A percentile compares a stretch with the other conserved stretches of the same genome.
These are phyloP conservation scores for Tinospora cordifolia DNA, from an alignment of 164 flowering plant species.

Conservation along the genomic window DNA sequence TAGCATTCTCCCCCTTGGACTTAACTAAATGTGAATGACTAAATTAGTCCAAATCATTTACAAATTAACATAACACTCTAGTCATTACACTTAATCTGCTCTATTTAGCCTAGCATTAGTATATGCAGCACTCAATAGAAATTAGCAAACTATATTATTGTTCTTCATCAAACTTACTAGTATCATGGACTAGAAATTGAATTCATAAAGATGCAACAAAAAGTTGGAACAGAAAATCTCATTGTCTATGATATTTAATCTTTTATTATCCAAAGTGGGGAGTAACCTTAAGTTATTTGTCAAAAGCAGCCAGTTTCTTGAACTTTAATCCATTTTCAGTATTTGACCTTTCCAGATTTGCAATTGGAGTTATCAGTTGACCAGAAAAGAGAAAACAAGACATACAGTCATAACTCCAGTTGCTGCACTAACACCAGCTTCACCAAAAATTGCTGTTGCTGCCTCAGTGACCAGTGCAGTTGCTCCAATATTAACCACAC, in stretches of 20 bases:
- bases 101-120: no score
- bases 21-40: no score
- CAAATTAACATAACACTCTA: no score
- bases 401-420: slow-evolving; percentile 98
- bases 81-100: no score
- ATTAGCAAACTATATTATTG: no score
- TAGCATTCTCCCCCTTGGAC: no score
- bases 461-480: slow-evolving; percentile 99
- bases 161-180: no score
- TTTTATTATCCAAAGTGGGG: not conserved
- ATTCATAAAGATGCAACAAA: no score
- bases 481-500: slow-evolving; percentile 96
- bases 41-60: no score
- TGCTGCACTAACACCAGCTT: slow-evolving; percentile 97
- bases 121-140: no score
- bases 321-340: slow-evolving; percentile 4
- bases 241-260: not conserved
- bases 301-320: slow-evolving; percentile 5
- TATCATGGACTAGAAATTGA: no score
- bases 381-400: slow-evolving; percentile 10
- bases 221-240: not conserved
- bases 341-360: slow-evolving; percentile 1
- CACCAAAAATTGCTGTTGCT: slow-evolving; percentile 90
- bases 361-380: slow-evolving; percentile 2
- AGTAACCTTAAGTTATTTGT: not conserved